Percentiles rank a stretch among this genome's conserved stretches.
Conservation (phyloP, 768 basidiomycete species). For the Tricholoma sp. region DNA sequence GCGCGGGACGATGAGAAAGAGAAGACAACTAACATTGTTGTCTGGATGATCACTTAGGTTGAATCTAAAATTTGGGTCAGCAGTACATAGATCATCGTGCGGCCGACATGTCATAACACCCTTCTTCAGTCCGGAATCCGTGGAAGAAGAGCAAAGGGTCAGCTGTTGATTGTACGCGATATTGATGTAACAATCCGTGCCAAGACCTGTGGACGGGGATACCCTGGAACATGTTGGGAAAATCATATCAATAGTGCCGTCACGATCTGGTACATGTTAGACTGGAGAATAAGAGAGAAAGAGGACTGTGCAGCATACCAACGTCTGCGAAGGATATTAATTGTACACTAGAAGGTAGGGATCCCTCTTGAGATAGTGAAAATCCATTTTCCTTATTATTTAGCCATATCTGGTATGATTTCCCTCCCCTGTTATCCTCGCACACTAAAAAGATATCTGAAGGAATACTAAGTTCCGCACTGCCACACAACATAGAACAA, state of each 20-base stretch:
- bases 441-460: constrained; percentile 89
- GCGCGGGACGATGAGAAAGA: not conserved
- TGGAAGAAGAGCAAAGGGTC: constrained; percentile 63
- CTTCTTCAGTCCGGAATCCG: constrained; percentile 43
- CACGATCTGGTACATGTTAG: constrained; percentile 57
- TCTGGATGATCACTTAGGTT: constrained; percentile 47
- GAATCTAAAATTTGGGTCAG: constrained; percentile 78
- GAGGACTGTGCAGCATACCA: constrained; percentile 39
- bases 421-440: constrained; percentile 50
- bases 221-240: constrained; percentile 79
- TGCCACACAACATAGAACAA: not conserved
- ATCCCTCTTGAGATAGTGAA: constrained; percentile 56
- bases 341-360: constrained; percentile 72
- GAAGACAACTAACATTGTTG: constrained; percentile 41
- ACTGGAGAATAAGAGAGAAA: not conserved
- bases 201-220: constrained; percentile 65
- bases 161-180: constrained; percentile 93
- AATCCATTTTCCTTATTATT: constrained; percentile 81
- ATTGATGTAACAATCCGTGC: constrained; percentile 76
- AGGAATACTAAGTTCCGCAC: not conserved
- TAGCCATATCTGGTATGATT: constrained; percentile 87
- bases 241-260: constrained; percentile 94
- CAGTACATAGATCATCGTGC: constrained; percentile 75
- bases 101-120: constrained; percentile 61
- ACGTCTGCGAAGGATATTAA: constrained; percentile 87